Percentiles rank a stretch among this genome's conserved stretches.
phyloP scores from a whole-genome alignment of 2,329 filamentous ascomycete genomes.

The Neophaeococcomyces mojaviensis region DNA sequence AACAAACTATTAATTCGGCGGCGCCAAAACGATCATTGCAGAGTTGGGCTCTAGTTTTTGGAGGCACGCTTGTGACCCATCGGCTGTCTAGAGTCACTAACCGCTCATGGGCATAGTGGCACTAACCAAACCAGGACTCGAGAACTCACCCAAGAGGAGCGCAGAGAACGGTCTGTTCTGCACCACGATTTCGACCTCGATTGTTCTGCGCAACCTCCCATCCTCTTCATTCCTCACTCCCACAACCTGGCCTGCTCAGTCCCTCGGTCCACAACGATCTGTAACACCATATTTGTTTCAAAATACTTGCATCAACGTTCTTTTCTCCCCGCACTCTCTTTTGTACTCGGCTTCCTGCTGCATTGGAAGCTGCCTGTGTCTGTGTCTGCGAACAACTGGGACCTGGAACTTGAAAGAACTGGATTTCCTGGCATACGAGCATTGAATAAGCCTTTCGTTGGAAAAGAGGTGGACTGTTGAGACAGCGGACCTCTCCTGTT shows the following conservation, averaged over 20 bases:
- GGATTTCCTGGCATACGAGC: no score
- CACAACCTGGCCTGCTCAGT: not conserved
- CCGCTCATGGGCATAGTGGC: not conserved
- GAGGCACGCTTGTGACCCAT: not conserved
- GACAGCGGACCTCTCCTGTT: no score
- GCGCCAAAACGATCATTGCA: slow-evolving; percentile 6
- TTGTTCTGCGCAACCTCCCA: slow-evolving; percentile 4
- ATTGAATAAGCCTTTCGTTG: no score
- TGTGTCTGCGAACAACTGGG: not conserved
- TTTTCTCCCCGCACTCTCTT: slow-evolving; percentile 2
- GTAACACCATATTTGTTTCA: slow-evolving; percentile 5
- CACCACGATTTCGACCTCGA: not conserved
- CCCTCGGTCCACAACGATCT: not conserved
- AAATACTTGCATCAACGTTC: slow-evolving; percentile 1
- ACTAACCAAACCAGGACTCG: slow-evolving; percentile 3
- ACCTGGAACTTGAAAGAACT: no score
- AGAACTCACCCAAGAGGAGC: not conserved
- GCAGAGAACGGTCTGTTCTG: slow-evolving; percentile 1
- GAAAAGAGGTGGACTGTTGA: no score
- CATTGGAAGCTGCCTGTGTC: slow-evolving; percentile 4
- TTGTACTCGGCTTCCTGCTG: slow-evolving; percentile 1
- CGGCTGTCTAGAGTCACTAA: slow-evolving; percentile 2
- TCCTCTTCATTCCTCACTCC: not conserved
- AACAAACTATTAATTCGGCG: not conserved
- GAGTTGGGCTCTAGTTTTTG: slow-evolving; percentile 1